These are phyloP conservation scores for Hyaloscypha hepaticicola DNA, from an alignment of 495 filamentous ascomycete species.

Conservation along the genomic window DNA sequence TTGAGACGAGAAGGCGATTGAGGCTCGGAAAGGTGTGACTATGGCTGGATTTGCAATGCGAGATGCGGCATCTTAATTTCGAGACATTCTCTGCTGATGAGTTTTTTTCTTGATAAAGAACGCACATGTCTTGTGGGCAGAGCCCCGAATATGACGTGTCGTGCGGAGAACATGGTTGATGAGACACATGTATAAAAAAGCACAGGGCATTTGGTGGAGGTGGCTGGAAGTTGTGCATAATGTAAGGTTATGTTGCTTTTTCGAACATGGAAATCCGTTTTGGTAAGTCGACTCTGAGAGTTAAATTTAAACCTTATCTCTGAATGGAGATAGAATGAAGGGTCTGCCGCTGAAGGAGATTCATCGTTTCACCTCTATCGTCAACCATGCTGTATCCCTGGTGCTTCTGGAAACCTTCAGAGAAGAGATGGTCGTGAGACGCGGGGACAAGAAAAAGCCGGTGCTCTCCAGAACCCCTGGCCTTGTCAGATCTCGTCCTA, in stretches of 20 bases:
- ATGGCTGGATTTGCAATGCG: background rate
- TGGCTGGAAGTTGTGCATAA: background rate
- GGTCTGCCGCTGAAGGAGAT: background rate
- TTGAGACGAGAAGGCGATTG: background rate
- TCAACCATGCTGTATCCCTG: slow-evolving; percentile 8
- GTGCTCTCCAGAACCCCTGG: background rate
- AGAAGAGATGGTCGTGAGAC: slow-evolving; percentile 6
- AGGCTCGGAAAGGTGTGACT: background rate
- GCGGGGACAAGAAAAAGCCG: background rate
- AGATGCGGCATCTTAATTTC: background rate
- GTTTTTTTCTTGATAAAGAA: background rate
- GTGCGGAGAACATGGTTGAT: no score
- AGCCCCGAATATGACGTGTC: background rate
- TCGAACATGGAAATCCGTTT: background rate
- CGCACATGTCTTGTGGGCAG: background rate
- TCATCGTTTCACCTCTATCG: background rate
- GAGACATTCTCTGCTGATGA: background rate
- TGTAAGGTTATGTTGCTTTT: background rate
- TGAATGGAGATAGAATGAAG: background rate
- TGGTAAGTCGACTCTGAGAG: background rate
- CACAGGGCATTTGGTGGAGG: background rate
- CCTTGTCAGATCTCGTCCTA: background rate
- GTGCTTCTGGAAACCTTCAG: background rate
- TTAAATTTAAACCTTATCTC: background rate
- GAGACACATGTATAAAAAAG: background rate